These are phyloP conservation scores for Globisporangium middletonii DNA, from an alignment of 352 stramenopile species.

Conservation along the genomic window DNA sequence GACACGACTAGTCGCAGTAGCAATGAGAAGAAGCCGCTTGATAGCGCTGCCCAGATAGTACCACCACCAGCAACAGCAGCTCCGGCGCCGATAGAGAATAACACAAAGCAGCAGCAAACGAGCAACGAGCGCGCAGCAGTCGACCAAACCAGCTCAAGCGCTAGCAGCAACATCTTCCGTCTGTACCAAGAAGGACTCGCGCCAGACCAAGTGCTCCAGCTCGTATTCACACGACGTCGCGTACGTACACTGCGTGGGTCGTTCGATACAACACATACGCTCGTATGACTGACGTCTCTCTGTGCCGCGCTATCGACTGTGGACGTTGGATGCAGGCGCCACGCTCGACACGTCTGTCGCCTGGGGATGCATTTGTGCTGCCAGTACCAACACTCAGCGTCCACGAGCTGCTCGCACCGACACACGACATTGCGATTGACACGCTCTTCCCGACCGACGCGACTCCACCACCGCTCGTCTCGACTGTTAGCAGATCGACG, in stretches of 20 bases:
- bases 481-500: background rate
- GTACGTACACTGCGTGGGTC: slow-evolving; percentile 11
- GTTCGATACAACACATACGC: background rate
- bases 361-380: slow-evolving; percentile 48
- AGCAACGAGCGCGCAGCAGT: too few relatives aligned
- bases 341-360: slow-evolving; percentile 8
- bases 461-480: background rate
- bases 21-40: background rate
- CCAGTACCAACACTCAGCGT: slow-evolving; percentile 33
- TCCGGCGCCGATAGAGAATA: too few relatives aligned
- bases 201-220: slow-evolving; percentile 47
- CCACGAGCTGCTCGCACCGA: slow-evolving; percentile 25
- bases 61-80: background rate
- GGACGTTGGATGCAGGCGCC: slow-evolving; percentile 11
- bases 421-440: slow-evolving; percentile 18
- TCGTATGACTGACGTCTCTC: background rate
- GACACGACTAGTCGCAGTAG: background rate
- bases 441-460: slow-evolving; percentile 3
- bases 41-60: too few relatives aligned
- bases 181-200: slow-evolving; percentile 58
- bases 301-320: background rate
- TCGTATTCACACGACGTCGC: slow-evolving; percentile 44
- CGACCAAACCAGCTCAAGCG: background rate
- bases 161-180: slow-evolving; percentile 29
- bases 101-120: background rate